phyloP scores from a whole-genome alignment of 2,329 filamentous ascomycete species.

The Alternaria sp. region DNA sequence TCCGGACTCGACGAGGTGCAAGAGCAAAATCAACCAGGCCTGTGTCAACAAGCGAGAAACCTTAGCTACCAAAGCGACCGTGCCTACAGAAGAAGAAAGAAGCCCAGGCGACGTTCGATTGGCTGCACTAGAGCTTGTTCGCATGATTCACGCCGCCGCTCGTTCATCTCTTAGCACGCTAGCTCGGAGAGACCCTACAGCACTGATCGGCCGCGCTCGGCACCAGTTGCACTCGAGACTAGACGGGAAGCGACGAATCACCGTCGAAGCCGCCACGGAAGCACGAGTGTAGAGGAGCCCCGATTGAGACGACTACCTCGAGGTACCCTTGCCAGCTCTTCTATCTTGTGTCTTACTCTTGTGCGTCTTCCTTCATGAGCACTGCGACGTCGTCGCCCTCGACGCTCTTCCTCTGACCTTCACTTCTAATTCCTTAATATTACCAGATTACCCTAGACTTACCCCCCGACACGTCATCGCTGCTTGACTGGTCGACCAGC shows the following conservation, averaged over 20 bases:
- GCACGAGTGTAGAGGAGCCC: conserved; percentile 38
- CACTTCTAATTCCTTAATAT: conserved; percentile 11
- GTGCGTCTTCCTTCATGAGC: conserved; percentile 17
- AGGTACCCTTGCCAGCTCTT: conserved; percentile 24
- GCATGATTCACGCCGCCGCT: conserved; percentile 32
- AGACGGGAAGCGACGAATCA: conserved; percentile 29
- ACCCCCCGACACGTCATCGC: conserved; percentile 7
- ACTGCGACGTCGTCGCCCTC: conserved; percentile 16
- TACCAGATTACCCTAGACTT: conserved; percentile 8
- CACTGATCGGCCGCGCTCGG: conserved; percentile 33
- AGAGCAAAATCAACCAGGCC: conserved; percentile 1
- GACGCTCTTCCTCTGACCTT: conserved; percentile 14
- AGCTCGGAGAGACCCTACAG: conserved; percentile 35
- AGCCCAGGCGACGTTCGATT: conserved; percentile 19
- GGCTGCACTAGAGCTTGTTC: conserved; percentile 26
- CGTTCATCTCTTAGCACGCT: conserved; percentile 32
- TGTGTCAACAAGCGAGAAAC: conserved; percentile 5
- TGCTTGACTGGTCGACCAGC: conserved; percentile 20
- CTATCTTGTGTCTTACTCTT: conserved; percentile 18
- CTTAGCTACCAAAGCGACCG: conserved; percentile 3
- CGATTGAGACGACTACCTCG: conserved; percentile 17
- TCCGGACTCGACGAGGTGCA: conserved; percentile 3
- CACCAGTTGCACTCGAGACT: conserved; percentile 39
- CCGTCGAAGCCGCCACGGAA: conserved; percentile 24
- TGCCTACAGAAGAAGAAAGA: conserved; percentile 14